phyloP scores from a whole-genome alignment of 805 yeast genomes.

The Candida endomychidarum region DNA sequence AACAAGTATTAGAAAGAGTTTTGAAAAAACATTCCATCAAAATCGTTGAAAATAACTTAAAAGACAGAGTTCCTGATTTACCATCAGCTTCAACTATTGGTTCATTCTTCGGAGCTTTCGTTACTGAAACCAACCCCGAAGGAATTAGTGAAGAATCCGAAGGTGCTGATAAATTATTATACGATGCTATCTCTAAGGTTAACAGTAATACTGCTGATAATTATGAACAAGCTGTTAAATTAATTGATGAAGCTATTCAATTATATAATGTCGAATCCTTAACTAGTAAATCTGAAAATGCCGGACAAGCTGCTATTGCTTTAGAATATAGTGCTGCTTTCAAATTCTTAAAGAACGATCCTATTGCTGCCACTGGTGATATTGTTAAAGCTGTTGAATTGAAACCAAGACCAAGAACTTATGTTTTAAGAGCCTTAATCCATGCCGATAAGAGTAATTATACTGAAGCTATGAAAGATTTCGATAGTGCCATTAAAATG shows the following conservation, averaged over 20 bases:
- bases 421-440: conserved; percentile 78
- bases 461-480: conserved; percentile 60
- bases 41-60: conserved; percentile 61
- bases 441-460: conserved; percentile 75
- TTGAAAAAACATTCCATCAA: conserved; percentile 76
- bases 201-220: conserved; percentile 52
- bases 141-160: conserved; percentile 50
- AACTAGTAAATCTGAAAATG: conserved; percentile 34
- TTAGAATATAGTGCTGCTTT: conserved; percentile 82
- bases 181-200: conserved; percentile 61
- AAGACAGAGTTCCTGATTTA: conserved; percentile 51
- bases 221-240: conserved; percentile 60
- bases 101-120: conserved; percentile 87
- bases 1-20: conserved; percentile 81
- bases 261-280: conserved; percentile 39
- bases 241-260: conserved; percentile 58
- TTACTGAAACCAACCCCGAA: conserved; percentile 51
- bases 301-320: conserved; percentile 60
- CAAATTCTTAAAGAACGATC: conserved; percentile 76
- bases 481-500: conserved; percentile 66
- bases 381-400: conserved; percentile 65
- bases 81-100: conserved; percentile 84
- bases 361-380: conserved; percentile 60
- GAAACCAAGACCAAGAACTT: conserved; percentile 77
- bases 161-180: conserved; percentile 64